phyloP scores from a whole-genome alignment of 2,329 filamentous ascomycete genomes.

The Colletotrichum costaricense region DNA sequence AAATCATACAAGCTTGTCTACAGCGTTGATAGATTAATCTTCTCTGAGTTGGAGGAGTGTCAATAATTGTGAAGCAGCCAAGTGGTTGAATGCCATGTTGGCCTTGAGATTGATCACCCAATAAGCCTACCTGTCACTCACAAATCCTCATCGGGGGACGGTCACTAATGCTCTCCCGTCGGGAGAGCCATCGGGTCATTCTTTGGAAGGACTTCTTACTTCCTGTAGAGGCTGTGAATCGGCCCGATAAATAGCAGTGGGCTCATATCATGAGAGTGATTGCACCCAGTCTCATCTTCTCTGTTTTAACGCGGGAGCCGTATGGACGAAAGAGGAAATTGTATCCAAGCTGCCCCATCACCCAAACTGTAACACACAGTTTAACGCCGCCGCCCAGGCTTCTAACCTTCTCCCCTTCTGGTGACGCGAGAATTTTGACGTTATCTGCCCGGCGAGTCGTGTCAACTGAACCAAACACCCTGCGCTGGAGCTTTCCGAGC shows the following conservation, averaged over 20 bases:
- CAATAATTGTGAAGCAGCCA: accelerated
- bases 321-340: neutral
- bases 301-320: neutral
- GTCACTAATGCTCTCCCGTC: too few relatives aligned
- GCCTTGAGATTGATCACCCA: neutral
- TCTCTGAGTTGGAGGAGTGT: accelerated
- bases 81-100: neutral
- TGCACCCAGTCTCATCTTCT: neutral
- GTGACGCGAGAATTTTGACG: neutral
- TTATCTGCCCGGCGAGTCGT: neutral
- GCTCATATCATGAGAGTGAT: neutral
- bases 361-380: neutral
- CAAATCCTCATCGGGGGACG: too few relatives aligned
- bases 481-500: neutral
- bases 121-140: too few relatives aligned
- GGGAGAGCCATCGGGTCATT: neutral
- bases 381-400: neutral
- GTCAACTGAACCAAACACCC: neutral
- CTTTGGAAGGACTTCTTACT: accelerated
- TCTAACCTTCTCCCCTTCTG: neutral
- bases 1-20: neutral
- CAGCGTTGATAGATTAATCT: neutral
- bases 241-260: too few relatives aligned
- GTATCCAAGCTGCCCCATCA: neutral
- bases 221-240: neutral